Percentiles rank a stretch among this genome's conserved stretches.
Evolutionary conservation across 2,329 filamentous ascomycete genomes (phyloP).

Genomic region (Verticillium tricorpus): DNA sequence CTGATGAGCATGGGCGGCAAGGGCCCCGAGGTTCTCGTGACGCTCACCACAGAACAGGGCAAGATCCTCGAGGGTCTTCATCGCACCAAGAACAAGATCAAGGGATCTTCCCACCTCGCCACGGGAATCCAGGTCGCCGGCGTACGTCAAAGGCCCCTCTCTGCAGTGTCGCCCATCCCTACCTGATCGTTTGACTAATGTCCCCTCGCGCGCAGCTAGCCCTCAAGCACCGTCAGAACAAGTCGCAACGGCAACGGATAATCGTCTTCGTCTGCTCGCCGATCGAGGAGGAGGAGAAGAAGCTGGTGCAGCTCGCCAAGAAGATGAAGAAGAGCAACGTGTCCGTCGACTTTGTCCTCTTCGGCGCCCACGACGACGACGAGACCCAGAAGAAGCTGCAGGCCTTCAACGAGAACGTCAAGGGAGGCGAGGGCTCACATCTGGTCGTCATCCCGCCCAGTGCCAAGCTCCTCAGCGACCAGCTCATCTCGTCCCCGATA

Average conservation of each 20-base stretch:
- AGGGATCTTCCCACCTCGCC: constrained; percentile 80
- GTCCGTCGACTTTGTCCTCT: constrained; percentile 89
- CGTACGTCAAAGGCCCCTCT: constrained; percentile 51
- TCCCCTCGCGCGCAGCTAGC: constrained; percentile 60
- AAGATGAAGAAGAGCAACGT: constrained; percentile 99
- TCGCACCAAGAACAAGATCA: constrained; percentile 85
- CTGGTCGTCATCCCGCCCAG: constrained; percentile 87
- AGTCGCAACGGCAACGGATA: constrained; percentile 92
- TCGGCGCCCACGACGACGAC: constrained; percentile 88
- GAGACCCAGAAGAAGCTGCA: constrained; percentile 87
- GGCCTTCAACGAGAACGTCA: constrained; percentile 90
- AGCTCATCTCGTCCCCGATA: constrained; percentile 85
- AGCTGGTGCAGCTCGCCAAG: constrained; percentile 83
- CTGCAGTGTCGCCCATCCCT: not conserved
- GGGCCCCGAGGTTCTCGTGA: constrained; percentile 95
- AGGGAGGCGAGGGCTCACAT: constrained; percentile 85
- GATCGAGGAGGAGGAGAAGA: constrained; percentile 83
- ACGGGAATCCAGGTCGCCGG: constrained; percentile 93
- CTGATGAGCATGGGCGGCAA: constrained; percentile 99
- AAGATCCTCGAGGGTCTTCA: constrained; percentile 91
- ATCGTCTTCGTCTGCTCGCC: constrained; percentile 96
- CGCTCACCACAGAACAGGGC: constrained; percentile 91
- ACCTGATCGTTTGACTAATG: constrained; percentile 7
- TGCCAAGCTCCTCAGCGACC: constrained; percentile 86
- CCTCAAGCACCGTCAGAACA: constrained; percentile 96